Conservation (phyloP, 2,329 filamentous ascomycete genomes). For the Hypoxylon sp. region DNA sequence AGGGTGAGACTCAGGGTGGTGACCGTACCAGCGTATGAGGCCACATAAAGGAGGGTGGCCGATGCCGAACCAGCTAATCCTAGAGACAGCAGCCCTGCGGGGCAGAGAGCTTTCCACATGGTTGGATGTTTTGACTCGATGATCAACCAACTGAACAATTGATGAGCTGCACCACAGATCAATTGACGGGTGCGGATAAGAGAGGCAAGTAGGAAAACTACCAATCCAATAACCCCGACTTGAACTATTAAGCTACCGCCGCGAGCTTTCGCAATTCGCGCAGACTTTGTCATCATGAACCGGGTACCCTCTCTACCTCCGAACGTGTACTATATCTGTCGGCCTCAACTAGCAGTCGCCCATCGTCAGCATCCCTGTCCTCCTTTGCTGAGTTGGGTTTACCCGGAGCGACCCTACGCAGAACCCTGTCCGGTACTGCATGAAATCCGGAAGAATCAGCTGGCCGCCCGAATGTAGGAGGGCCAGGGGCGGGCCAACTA, state of each 20-base stretch:
- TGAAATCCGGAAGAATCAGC: conserved; percentile 33
- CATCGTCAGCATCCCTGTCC: conserved; percentile 24
- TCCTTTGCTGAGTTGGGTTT: conserved; percentile 30
- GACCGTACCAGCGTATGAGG: conserved; percentile 59
- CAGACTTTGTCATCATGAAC: conserved; percentile 26
- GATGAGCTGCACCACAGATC: no score
- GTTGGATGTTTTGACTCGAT: conserved; percentile 31
- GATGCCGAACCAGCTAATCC: conserved; percentile 46
- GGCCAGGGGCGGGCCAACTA: conserved; percentile 8
- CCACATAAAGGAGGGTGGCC: conserved; percentile 55
- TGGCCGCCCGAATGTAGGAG: conserved; percentile 22
- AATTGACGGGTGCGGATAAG: conserved; percentile 30
- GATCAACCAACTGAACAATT: conserved; percentile 29
- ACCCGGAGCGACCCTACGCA: conserved; percentile 34
- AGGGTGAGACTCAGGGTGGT: conserved; percentile 57
- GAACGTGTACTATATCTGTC: conserved; percentile 13
- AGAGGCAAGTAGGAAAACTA: conserved; percentile 31
- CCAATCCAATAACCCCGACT: conserved; percentile 24
- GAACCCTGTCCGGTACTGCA: conserved; percentile 34
- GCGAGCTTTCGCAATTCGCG: conserved; percentile 20
- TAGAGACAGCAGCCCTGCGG: conserved; percentile 42
- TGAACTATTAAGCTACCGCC: conserved; percentile 32
- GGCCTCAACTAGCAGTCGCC: conserved; percentile 23
- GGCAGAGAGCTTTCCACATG: conserved; percentile 43
- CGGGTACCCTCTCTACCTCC: conserved; percentile 17